Evolutionary conservation across 345 rosid species (phyloP).

Genomic region (Lumnitzera racemosa): DNA sequence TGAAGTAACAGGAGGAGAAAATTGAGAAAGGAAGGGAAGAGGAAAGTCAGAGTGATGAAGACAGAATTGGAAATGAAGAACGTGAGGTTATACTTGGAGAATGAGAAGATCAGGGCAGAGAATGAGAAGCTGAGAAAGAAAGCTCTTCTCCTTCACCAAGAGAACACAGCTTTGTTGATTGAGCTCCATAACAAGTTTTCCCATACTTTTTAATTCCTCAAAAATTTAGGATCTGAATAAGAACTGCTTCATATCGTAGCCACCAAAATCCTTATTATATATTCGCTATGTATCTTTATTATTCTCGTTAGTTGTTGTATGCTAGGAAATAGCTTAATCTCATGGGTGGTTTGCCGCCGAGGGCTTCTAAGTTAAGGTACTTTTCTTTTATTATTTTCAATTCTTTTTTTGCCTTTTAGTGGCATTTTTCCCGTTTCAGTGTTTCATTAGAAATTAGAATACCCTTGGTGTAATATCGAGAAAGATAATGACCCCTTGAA

Average conservation of each 20-base stretch:
- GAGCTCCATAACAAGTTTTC: constrained; percentile 38
- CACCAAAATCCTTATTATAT: not conserved
- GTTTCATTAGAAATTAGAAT: no score
- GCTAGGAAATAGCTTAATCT: no score
- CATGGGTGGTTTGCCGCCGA: no score
- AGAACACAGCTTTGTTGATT: constrained; percentile 52
- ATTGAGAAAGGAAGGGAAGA: constrained; percentile 17
- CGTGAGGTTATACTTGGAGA: constrained; percentile 57
- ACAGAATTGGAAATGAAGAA: constrained; percentile 47
- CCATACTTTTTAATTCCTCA: not conserved
- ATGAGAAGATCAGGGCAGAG: constrained; percentile 53
- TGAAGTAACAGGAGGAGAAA: constrained; percentile 15
- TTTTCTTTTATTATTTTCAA: no score
- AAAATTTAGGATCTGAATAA: no score
- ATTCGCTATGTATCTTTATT: not conserved
- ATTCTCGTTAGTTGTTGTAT: no score
- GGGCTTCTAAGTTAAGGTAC: no score
- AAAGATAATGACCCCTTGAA: no score
- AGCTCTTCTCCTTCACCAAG: constrained; percentile 62
- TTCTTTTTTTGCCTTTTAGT: no score
- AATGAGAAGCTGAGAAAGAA: constrained; percentile 60
- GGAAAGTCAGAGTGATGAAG: constrained; percentile 6
- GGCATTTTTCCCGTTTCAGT: no score
- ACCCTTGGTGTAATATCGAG: no score
- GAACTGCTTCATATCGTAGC: not conserved